These are phyloP conservation scores for Acer saccharum DNA, from an alignment of 345 rosid genomes.

Conservation along the genomic window DNA sequence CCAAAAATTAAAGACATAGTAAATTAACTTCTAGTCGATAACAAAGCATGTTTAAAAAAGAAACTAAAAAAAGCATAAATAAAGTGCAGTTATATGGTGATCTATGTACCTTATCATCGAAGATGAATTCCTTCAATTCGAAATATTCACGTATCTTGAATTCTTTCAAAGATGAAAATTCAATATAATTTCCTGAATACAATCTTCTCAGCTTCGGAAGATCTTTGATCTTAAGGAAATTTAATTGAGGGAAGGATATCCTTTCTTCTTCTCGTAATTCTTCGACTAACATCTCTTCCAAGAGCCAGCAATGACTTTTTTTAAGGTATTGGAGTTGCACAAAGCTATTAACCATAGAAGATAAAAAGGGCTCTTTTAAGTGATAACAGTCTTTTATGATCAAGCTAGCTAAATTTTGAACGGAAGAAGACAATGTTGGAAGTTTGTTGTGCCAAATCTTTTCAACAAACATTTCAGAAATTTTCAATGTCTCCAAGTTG, in stretches of 20 bases:
- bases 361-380: not conserved
- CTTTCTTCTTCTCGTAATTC: not conserved
- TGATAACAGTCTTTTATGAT: not conserved
- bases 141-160: not conserved
- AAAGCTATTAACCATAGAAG: not conserved
- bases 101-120: not conserved
- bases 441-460: slow-evolving; percentile 15
- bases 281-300: not conserved
- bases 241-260: no score
- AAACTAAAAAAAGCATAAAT: no score
- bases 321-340: not conserved
- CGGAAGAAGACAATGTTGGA: not conserved
- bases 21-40: no score
- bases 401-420: not conserved
- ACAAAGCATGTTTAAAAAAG: no score
- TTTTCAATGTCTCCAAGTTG: slow-evolving; percentile 11
- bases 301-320: no score
- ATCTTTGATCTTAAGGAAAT: no score
- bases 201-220: no score
- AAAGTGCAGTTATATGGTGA: no score
- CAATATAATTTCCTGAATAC: no score
- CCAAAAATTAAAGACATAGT: no score
- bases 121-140: not conserved
- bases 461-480: not conserved
- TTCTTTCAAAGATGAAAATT: no score